Percentiles rank a stretch among this genome's conserved stretches.
These are phyloP conservation scores for Biscogniauxia sp. DNA, from an alignment of 2,329 filamentous ascomycete species.

Conservation along the genomic window DNA sequence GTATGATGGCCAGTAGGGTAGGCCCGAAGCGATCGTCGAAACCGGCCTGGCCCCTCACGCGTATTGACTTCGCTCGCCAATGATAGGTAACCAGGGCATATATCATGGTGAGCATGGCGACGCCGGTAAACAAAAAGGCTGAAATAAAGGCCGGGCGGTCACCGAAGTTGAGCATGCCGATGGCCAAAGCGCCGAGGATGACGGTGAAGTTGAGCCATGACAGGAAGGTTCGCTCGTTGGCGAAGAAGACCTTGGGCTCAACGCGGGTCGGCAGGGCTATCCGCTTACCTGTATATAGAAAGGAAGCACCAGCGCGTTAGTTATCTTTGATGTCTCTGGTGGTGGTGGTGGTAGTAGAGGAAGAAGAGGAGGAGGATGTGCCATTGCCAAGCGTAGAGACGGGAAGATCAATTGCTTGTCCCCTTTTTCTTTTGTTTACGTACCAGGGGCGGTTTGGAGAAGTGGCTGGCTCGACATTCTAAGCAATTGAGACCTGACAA, in stretches of 20 bases:
- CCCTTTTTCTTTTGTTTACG: conserved; percentile 12
- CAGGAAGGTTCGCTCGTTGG: conserved; percentile 98
- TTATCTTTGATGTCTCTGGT: neutral
- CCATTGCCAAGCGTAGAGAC: neutral
- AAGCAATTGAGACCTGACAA: conserved; percentile 2
- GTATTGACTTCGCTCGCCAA: conserved; percentile 92
- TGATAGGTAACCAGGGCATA: conserved; percentile 96
- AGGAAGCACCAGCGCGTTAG: conserved; percentile 14
- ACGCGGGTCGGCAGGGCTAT: conserved; percentile 97
- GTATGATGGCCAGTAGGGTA: conserved; percentile 80
- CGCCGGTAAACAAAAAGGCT: conserved; percentile 87
- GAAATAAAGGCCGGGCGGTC: conserved; percentile 92
- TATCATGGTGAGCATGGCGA: conserved; percentile 92
- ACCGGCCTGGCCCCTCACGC: conserved; percentile 85
- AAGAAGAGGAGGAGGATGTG: no score
- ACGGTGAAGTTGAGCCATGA: conserved; percentile 99
- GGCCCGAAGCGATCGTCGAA: conserved; percentile 97
- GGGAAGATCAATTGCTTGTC: neutral
- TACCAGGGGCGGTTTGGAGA: conserved; percentile 89
- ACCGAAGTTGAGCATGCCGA: conserved; percentile 97
- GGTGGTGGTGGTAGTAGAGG: no score
- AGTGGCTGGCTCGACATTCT: conserved; percentile 94
- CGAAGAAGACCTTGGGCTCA: conserved; percentile 99
- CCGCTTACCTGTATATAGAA: conserved; percentile 71
- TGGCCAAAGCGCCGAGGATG: conserved; percentile 91